Conservation (phyloP, 2,329 filamentous ascomycete species). For the Scedosporium boydii region DNA sequence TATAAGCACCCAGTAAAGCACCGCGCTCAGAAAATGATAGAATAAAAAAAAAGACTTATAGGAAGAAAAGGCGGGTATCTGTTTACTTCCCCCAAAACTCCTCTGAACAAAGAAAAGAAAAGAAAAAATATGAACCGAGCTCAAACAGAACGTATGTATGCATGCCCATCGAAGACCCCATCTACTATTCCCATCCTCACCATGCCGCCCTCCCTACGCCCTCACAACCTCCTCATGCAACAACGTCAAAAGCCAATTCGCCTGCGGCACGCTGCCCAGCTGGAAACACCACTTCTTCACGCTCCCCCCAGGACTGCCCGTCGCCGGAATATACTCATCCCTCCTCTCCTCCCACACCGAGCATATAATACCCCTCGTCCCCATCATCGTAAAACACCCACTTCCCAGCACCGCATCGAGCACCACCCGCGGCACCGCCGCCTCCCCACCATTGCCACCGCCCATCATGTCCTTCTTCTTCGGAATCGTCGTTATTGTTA, state of each 20-base stretch:
- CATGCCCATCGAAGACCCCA: too few species aligned
- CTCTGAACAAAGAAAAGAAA: too few species aligned
- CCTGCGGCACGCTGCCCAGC: slow-evolving; percentile 42
- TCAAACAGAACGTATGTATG: too few species aligned
- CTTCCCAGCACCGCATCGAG: slow-evolving; percentile 80
- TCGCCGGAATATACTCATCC: slow-evolving; percentile 45
- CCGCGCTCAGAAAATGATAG: too few species aligned
- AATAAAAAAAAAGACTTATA: too few species aligned
- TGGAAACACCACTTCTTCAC: slow-evolving; percentile 58
- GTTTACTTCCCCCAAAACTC: too few species aligned
- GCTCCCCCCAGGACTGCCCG: slow-evolving; percentile 40
- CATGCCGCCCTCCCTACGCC: slow-evolving; percentile 11
- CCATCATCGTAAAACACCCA: slow-evolving; percentile 75
- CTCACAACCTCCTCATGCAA: slow-evolving; percentile 47
- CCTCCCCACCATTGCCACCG: slow-evolving; percentile 14
- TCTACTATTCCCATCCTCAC: too few species aligned
- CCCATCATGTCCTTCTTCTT: slow-evolving; percentile 30
- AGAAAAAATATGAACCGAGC: too few species aligned
- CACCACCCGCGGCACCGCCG: slow-evolving; percentile 49
- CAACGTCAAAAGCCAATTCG: slow-evolving; percentile 45
- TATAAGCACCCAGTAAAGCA: neutral
- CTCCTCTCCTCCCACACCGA: slow-evolving; percentile 76
- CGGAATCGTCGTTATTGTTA: slow-evolving; percentile 66
- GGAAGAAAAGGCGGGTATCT: too few species aligned
- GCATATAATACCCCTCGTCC: slow-evolving; percentile 76